A percentile compares a stretch with the other conserved stretches of the same genome.
These are phyloP conservation scores for Phtheirospermum japonicum DNA, from an alignment of 257 asterid species.

Conservation along the genomic window DNA sequence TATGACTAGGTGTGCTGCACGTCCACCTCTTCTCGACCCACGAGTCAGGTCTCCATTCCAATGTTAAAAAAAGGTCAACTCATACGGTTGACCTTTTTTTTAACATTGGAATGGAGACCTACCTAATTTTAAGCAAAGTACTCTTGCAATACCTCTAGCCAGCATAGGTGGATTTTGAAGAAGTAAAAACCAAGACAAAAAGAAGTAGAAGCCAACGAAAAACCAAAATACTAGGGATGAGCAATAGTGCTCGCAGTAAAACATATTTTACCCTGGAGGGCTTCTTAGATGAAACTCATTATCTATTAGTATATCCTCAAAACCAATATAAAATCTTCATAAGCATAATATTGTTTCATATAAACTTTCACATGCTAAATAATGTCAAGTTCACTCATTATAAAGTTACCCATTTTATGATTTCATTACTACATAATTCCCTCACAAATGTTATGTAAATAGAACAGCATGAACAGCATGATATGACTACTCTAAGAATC, in stretches of 20 bases:
- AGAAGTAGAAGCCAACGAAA: no score
- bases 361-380: background rate
- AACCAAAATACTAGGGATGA: no score
- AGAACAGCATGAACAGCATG: conserved; percentile 2
- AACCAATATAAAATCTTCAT: conserved; percentile 2
- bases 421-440: background rate
- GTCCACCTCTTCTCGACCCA: no score
- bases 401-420: background rate
- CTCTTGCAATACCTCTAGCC: background rate
- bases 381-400: conserved; percentile 4
- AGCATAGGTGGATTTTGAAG: background rate
- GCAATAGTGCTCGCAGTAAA: background rate
- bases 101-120: no score
- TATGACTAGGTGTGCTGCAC: no score
- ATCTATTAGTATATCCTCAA: background rate
- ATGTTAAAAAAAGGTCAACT: no score
- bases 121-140: conserved; percentile 7
- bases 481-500: background rate
- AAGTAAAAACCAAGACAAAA: no score
- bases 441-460: background rate
- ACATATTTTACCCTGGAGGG: background rate
- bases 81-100: no score
- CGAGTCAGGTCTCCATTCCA: no score
- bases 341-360: background rate
- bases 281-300: background rate